A percentile compares a stretch with the other conserved stretches of the same genome.
Evolutionary conservation across 2,329 filamentous ascomycete species (phyloP).

Genomic region (Blumeriella jaapii): DNA sequence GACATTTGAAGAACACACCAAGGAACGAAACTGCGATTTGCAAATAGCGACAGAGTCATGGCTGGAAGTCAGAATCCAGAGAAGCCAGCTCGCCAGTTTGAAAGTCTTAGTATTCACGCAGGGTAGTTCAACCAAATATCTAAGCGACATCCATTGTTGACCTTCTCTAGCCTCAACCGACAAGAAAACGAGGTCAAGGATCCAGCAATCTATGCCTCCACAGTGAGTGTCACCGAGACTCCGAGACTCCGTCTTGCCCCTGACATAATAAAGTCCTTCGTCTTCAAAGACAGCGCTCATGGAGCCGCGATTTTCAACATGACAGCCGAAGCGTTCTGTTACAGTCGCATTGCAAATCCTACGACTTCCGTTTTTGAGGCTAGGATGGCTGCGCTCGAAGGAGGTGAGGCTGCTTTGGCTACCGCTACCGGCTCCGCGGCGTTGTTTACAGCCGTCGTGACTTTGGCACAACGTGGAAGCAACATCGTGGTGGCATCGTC

Average conservation of each 20-base stretch:
- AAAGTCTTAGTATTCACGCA: background rate
- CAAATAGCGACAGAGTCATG: no score
- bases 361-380: background rate
- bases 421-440: background rate
- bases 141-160: background rate
- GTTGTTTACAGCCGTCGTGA: background rate
- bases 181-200: background rate
- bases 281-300: background rate
- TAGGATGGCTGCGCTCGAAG: background rate
- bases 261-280: background rate
- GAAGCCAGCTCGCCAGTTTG: background rate
- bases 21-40: no score
- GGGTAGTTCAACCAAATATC: background rate
- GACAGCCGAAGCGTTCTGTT: background rate
- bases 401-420: background rate
- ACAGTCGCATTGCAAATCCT: background rate
- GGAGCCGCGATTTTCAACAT: background rate
- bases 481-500: background rate
- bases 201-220: background rate
- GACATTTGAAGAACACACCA: no score
- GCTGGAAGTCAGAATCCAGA: no score
- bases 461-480: background rate
- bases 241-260: background rate
- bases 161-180: background rate
- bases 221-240: no score